Conservation (phyloP, 2,329 filamentous ascomycete genomes). For the Phaeosphaeriaceae sp. region DNA sequence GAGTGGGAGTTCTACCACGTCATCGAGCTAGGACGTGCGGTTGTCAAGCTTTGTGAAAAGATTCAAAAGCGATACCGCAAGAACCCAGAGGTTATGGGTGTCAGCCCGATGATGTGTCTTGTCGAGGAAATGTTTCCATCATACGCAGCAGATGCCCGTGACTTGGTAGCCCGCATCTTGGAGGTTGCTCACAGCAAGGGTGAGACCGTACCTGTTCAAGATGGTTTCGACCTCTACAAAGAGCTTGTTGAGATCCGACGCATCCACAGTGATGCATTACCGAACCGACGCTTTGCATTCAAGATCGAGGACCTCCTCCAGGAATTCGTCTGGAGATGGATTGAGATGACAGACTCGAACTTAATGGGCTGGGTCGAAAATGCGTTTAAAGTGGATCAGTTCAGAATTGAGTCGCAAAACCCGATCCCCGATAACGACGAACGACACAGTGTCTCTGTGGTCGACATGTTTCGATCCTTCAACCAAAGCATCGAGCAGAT, state of each 20-base stretch:
- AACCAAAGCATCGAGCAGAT: constrained; percentile 91
- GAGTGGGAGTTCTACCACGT: constrained; percentile 93
- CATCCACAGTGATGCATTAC: constrained; percentile 79
- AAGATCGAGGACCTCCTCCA: constrained; percentile 85
- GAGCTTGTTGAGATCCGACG: constrained; percentile 85
- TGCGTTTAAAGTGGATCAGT: constrained; percentile 88
- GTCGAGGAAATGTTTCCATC: constrained; percentile 85
- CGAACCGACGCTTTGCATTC: constrained; percentile 78
- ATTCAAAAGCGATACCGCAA: constrained; percentile 93
- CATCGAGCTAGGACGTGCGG: constrained; percentile 84
- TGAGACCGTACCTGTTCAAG: constrained; percentile 82
- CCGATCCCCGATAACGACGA: constrained; percentile 76
- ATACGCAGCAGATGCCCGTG: constrained; percentile 87
- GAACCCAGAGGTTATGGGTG: constrained; percentile 86
- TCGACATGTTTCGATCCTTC: constrained; percentile 93
- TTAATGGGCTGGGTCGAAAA: constrained; percentile 86
- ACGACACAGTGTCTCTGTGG: constrained; percentile 89
- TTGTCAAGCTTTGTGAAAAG: constrained; percentile 84
- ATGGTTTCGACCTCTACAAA: constrained; percentile 92
- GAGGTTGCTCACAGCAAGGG: constrained; percentile 73
- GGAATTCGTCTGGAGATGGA: constrained; percentile 96
- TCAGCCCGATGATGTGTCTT: constrained; percentile 73
- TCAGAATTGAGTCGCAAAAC: constrained; percentile 74
- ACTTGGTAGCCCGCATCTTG: constrained; percentile 83
- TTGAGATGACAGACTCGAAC: constrained; percentile 78